Conservation (phyloP, 2,329 filamentous ascomycete species). For the Trichothecium sympodiale region DNA sequence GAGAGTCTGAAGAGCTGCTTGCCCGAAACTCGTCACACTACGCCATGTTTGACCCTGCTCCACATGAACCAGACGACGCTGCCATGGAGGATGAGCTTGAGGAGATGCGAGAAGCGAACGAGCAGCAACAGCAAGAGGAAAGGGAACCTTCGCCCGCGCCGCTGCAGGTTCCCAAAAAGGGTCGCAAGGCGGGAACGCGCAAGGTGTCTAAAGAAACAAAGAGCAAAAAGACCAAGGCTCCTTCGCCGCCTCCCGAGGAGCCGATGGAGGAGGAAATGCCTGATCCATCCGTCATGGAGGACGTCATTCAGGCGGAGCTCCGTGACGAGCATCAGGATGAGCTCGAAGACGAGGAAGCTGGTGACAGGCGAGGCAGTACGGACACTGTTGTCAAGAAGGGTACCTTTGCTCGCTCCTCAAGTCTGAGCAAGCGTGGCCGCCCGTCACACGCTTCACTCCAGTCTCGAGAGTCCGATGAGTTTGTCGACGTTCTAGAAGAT, state of each 20-base stretch:
- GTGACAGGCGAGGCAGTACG: constrained; percentile 29
- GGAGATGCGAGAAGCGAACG: constrained; percentile 31
- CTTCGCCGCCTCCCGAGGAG: constrained; percentile 14
- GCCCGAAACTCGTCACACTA: constrained; percentile 26
- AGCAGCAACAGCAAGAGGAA: constrained; percentile 8
- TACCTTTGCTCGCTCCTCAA: constrained; percentile 5
- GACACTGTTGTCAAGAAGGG: constrained; percentile 29
- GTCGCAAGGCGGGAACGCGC: constrained; percentile 37
- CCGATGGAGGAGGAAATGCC: constrained; percentile 5
- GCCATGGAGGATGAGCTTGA: constrained; percentile 40
- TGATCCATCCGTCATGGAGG: constrained; percentile 2
- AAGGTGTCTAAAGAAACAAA: constrained; percentile 43
- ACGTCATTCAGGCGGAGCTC: constrained; percentile 5
- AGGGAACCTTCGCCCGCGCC: constrained; percentile 14
- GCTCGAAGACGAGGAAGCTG: constrained; percentile 19
- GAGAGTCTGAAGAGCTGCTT: constrained; percentile 11
- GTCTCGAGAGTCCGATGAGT: too few relatives aligned
- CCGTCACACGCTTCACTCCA: constrained; percentile 1
- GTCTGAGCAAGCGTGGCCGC: constrained; percentile 11
- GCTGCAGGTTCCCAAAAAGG: constrained; percentile 41
- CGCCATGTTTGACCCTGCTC: constrained; percentile 41
- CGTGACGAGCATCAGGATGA: constrained; percentile 9
- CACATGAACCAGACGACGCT: constrained; percentile 32
- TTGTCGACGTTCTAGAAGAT: too few relatives aligned
- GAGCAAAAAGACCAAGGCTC: constrained; percentile 29